Percentiles rank a stretch among this genome's conserved stretches.
Conservation (phyloP, 768 basidiomycete species). For the Lentinula edodes region DNA sequence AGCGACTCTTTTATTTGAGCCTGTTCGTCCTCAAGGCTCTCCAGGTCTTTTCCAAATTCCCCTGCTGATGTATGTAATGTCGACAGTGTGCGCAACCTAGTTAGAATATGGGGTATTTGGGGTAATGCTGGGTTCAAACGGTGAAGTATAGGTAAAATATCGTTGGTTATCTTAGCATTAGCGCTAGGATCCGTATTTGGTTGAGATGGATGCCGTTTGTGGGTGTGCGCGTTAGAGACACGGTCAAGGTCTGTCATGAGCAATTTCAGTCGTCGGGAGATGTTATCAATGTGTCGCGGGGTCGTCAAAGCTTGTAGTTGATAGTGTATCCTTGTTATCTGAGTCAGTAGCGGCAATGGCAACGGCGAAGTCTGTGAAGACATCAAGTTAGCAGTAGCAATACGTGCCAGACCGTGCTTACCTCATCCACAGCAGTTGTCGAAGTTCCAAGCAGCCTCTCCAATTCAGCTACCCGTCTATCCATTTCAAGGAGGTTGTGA, state of each 20-base stretch:
- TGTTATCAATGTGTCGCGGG: conserved; percentile 92
- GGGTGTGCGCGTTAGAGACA: conserved; percentile 46
- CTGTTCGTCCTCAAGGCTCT: conserved; percentile 69
- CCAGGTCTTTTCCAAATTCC: conserved; percentile 65
- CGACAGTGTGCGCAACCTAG: conserved; percentile 81
- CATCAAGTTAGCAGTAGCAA: background rate
- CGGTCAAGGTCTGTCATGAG: conserved; percentile 91
- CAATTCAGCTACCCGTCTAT: conserved; percentile 76
- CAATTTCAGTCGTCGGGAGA: conserved; percentile 89
- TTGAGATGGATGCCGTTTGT: conserved; percentile 41
- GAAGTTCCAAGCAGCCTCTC: conserved; percentile 82
- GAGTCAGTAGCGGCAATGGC: conserved; percentile 76
- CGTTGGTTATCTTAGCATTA: conserved; percentile 40
- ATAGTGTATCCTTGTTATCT: conserved; percentile 75
- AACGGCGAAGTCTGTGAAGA: conserved; percentile 50
- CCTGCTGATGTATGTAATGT: conserved; percentile 77
- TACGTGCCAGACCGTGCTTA: conserved; percentile 23
- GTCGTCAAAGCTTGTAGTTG: conserved; percentile 88
- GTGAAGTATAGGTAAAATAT: conserved; percentile 61
- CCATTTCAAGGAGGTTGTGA: conserved; percentile 64
- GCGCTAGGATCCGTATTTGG: conserved; percentile 17
- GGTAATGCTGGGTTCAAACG: conserved; percentile 70
- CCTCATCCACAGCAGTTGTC: conserved; percentile 79
- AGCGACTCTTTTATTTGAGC: conserved; percentile 56
- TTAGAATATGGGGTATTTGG: conserved; percentile 85